These are phyloP conservation scores for Corymbia maculata DNA, from an alignment of 345 rosid species.

Conservation along the genomic window DNA sequence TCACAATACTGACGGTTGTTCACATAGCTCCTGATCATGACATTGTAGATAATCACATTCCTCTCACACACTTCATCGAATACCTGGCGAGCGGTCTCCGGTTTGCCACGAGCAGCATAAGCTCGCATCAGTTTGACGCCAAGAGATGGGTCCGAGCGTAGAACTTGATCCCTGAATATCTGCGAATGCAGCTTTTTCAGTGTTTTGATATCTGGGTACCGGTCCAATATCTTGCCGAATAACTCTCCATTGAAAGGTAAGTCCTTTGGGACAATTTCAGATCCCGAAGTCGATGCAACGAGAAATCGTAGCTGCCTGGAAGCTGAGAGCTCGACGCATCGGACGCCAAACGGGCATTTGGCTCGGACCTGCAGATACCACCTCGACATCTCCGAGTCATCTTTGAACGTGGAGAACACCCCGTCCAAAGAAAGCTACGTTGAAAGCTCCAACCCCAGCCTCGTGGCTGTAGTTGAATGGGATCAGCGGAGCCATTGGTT, in stretches of 20 bases:
- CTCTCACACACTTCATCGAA: conserved; percentile 1
- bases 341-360: not conserved
- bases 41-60: conserved; percentile 6
- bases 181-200: not conserved
- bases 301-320: not conserved
- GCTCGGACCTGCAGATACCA: not conserved
- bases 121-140: conserved; percentile 5
- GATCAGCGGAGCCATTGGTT: not conserved
- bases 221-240: not conserved
- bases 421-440: not conserved
- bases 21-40: conserved; percentile 3
- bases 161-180: not conserved
- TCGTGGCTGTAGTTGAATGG: not conserved
- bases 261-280: not conserved
- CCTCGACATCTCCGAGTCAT: not conserved
- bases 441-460: not conserved
- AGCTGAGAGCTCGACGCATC: not conserved
- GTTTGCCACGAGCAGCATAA: not conserved
- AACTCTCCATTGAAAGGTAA: not conserved
- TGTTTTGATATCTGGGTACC: not conserved
- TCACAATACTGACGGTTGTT: not conserved
- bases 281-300: not conserved
- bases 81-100: not conserved
- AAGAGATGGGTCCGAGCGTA: not conserved
- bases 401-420: not conserved